phyloP scores from a whole-genome alignment of 1,284 basidiomycete species.

The Xanthoconium separans region DNA sequence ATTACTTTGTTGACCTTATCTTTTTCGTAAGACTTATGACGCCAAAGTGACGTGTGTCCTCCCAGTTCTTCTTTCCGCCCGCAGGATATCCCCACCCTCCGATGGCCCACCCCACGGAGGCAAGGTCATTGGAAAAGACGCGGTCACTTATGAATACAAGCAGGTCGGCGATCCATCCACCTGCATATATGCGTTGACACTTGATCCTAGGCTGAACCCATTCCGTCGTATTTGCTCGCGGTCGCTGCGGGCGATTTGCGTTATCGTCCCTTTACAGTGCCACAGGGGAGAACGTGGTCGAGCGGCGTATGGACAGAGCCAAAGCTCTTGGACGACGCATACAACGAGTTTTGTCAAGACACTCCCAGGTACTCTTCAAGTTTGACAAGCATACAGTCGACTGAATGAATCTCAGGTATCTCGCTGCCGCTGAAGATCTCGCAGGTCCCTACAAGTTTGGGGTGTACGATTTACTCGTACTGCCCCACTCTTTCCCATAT shows the following conservation, averaged over 20 bases:
- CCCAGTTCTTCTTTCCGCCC: conserved; percentile 83
- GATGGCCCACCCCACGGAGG: conserved; percentile 67
- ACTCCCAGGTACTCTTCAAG: conserved; percentile 60
- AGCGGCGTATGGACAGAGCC: conserved; percentile 93
- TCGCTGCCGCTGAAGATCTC: conserved; percentile 75
- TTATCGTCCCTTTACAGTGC: conserved; percentile 64
- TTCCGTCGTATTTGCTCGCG: conserved; percentile 86
- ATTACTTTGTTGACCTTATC: conserved; percentile 1
- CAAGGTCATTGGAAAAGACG: conserved; percentile 69
- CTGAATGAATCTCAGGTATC: conserved; percentile 49
- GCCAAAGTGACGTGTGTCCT: conserved; percentile 75
- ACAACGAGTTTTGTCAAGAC: conserved; percentile 88
- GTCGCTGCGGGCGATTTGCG: conserved; percentile 82
- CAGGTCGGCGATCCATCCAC: conserved; percentile 51
- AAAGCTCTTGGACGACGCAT: conserved; percentile 72
- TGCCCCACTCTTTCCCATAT: conserved; percentile 94
- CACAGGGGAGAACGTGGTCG: conserved; percentile 67
- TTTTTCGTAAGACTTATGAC: conserved; percentile 62
- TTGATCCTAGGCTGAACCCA: conserved; percentile 63
- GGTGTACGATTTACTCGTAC: conserved; percentile 88
- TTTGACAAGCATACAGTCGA: too few species aligned
- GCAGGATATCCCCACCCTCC: conserved; percentile 72
- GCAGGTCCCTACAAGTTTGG: conserved; percentile 82
- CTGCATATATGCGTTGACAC: background rate
- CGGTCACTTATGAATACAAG: conserved; percentile 64